Evolutionary conservation across 768 basidiomycete genomes (phyloP), one percentile per base, ranked within the genome.

Genomic region (Albatrellus ellisii): DNA sequence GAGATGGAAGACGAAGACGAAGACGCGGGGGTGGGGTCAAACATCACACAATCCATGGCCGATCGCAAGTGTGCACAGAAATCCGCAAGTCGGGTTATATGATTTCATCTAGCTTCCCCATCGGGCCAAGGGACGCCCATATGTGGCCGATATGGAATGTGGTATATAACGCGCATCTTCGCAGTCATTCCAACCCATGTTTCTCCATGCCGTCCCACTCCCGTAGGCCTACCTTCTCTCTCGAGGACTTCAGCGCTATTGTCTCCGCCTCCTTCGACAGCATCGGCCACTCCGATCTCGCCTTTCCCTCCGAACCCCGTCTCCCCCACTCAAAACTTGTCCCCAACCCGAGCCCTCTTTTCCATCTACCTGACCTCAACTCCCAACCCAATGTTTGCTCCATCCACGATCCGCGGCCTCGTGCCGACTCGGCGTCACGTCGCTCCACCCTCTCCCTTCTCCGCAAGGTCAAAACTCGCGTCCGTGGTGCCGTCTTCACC

Each of bases 251-350:
- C 45, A 43, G 35, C 11, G 45, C 46, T 3, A 35, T 49, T 42
- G 33, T 49, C 6, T 43, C 48, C 25, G 48, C 48, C 27, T 41
- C 48, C 3, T 46, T 49, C 34, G 48, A 49, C 42, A 7, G 41
- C 34, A 49, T 49, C 31, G 42, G 48, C 26, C n/a, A 15, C 40
- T 26, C 48, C 0, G 11, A 29, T 15, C 28, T 49, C 27, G 37
- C 26, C 14, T 34, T 46, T 34, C 18, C 26, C 20, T 9, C 38
- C n/a, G 9, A 26, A 29, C 10, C 20, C 2, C 14, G 14, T 20
- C 40, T 31, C 18, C 3, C 18, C 31, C 26, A 12, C 3, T 5
- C 28, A 6, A 22, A 36, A 6, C 18, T 22, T 14, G 8, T 12
- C 36, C 5, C 17, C 24, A 18, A 27, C 11, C 17, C 40, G 10